Base-by-base conservation (phyloP, 139 green algal genomes). In the Trebouxia sp. region DNA sequence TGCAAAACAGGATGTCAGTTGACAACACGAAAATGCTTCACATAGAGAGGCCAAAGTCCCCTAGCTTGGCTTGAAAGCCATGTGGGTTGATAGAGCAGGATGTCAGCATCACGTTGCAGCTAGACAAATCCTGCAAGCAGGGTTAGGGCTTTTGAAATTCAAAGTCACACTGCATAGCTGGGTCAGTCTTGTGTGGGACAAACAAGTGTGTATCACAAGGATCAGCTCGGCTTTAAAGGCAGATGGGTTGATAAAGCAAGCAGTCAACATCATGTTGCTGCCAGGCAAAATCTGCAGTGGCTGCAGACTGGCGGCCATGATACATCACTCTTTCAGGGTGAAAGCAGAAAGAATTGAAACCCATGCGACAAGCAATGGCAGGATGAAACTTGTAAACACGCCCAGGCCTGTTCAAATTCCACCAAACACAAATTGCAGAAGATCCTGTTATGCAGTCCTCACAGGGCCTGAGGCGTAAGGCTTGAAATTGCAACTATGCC, bases 171-270 rank as follows among this genome's bases (percentile, higher is more conserved):
- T n/a, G n/a, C n/a, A n/a, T 51, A 83, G 26, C 93, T 56, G 0
- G 89, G 91, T 86, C 93, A 94, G 82, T 94, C 92, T 37, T 85
- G 83, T 1, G 93, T n/a, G n/a, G n/a, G n/a, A n/a, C n/a, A n/a
- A n/a, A n/a, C n/a, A n/a, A n/a, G n/a, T n/a, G n/a, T n/a, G n/a
- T n/a, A n/a, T n/a, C n/a, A n/a, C n/a, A n/a, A n/a, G n/a, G n/a
- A n/a, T n/a, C n/a, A n/a, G 85, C 80, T 90, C 88, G 39, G 84
- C 87, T 0, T 53, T 45, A 35, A 89, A 94, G 74, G 85, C 79
- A 20, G 87, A 77, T 5, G 48, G 39, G 55, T 83, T 70, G 14
- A 47, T 67, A 15, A 62, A 58, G 37, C 41, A 39, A 43, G 53
- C 62, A 20, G 84, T 69, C 72, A 88, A 78, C 79, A 89, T 65